Evolutionary conservation across 2,329 filamentous ascomycete genomes (phyloP), one percentile per base, ranked within the genome.

Genomic region (Venturiaceae sp.): DNA sequence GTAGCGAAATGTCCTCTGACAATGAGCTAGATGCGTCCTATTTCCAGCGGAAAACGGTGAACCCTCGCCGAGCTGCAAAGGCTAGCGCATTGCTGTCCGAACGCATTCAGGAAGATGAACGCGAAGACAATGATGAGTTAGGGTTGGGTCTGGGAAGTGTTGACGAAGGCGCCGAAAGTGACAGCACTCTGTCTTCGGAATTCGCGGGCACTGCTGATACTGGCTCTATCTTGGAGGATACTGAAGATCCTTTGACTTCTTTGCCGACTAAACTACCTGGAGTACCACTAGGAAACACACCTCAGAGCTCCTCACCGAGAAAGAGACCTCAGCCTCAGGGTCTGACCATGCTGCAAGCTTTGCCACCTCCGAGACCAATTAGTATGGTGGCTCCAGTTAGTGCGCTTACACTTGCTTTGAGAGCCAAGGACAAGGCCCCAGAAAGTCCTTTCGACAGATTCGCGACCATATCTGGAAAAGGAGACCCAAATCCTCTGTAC

Each of bases 1-100:
- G 87, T 71, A 91, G 87, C 66, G 88, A 92, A 64, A 83, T 92
- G 65, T 92, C 88, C 0, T 92, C 88, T 0, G 88, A 92, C 62
- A 91, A 90, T 64, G 88, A 92, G 65, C 80, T 88, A 50, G 87
- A 90, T 64, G 79, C 83, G 0, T 81, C 83, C 0, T 79, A 80
- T 1, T 87, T 84, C 66, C 83, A 85, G 62, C 80, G 80, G 63
- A 82, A 85, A 60, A 77, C 83, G 53, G 82, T 86, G 61, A 82
- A 81, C 2, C 78, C 83, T 1, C 79, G 80, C 50, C 80, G 83
- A 36, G 82, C 81, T 7, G 77, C 82, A 26, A 80, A 77, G 65
- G 73, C 76, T 13, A 76, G 75, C 58, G 80, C 78, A 64, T 67
- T 82, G 28, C 75, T 84, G 8, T 73, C 78, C 8, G 78, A 79